Conservation (phyloP, 345 rosid genomes). For the Carallia pectinifolia region DNA sequence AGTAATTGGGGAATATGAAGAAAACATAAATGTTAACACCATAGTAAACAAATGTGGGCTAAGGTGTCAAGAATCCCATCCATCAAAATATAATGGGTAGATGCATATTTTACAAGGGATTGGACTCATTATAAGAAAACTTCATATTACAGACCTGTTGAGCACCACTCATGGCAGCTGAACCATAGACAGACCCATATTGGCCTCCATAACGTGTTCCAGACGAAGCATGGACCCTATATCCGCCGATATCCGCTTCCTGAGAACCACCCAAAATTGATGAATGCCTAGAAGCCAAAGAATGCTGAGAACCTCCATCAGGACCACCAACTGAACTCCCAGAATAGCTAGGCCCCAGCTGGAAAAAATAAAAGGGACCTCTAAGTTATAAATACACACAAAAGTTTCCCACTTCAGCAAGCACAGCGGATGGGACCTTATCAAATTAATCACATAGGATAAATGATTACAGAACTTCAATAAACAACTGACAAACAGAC, state of each 20-base stretch:
- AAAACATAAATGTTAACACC: not conserved
- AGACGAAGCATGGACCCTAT: conserved; percentile 55
- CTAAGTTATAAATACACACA: not conserved
- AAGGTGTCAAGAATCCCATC: not conserved
- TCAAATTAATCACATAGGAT: not conserved
- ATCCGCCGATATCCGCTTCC: conserved; percentile 66
- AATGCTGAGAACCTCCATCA: conserved; percentile 62
- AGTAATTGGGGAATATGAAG: not conserved
- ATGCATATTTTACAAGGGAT: too few species aligned
- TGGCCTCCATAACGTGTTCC: conserved; percentile 70
- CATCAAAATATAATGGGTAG: too few species aligned
- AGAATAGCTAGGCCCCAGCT: conserved; percentile 63
- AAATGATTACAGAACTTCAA: too few species aligned
- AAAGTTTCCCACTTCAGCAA: conserved; percentile 1
- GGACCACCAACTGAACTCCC: conserved; percentile 62
- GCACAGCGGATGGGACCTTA: not conserved
- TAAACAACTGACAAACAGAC: too few species aligned
- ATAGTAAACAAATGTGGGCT: not conserved
- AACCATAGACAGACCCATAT: conserved; percentile 64
- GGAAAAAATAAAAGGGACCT: conserved; percentile 4
- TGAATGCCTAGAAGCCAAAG: conserved; percentile 61
- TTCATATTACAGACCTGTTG: conserved; percentile 47
- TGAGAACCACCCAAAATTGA: conserved; percentile 55
- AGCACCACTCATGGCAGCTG: conserved; percentile 52
- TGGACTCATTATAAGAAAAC: not conserved